These are phyloP conservation scores for Globisporangium alternatum DNA, from an alignment of 352 stramenopile species.

Conservation along the genomic window DNA sequence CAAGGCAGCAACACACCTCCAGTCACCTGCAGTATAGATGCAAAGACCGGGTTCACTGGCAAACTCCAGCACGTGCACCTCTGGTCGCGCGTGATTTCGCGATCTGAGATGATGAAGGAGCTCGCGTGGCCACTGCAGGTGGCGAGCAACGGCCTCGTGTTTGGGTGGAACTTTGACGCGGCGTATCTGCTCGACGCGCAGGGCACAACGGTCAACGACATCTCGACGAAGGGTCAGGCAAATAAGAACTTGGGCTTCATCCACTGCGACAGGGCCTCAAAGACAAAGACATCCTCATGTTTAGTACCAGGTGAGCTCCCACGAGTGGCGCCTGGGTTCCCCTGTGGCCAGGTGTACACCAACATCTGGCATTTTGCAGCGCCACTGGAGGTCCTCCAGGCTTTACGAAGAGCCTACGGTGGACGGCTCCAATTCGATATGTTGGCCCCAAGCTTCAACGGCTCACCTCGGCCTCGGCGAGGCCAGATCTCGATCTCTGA, in stretches of 20 bases:
- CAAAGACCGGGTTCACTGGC: conserved; percentile 29
- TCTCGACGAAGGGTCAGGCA: conserved; percentile 44
- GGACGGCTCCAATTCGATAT: conserved; percentile 70
- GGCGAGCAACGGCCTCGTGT: conserved; percentile 49
- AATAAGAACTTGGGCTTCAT: conserved; percentile 42
- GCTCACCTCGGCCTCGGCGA: conserved; percentile 41
- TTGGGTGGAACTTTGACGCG: conserved; percentile 65
- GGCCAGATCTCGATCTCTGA: conserved; percentile 56
- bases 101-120: conserved; percentile 48
- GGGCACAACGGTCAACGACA: conserved; percentile 34
- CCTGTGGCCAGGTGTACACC: conserved; percentile 59
- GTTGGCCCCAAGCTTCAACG: conserved; percentile 66
- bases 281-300: conserved; percentile 20
- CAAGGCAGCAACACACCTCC: not conserved
- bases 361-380: conserved; percentile 74
- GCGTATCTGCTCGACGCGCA: conserved; percentile 22
- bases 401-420: conserved; percentile 46
- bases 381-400: conserved; percentile 22
- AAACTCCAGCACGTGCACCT: conserved; percentile 62
- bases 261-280: conserved; percentile 21
- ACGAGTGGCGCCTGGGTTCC: conserved; percentile 42
- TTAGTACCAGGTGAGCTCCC: conserved; percentile 32
- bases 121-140: conserved; percentile 53
- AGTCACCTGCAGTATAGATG: conserved; percentile 27
- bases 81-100: conserved; percentile 45